These are phyloP conservation scores for Apiospora aurea DNA, from an alignment of 2,329 filamentous ascomycete genomes.

Conservation along the genomic window DNA sequence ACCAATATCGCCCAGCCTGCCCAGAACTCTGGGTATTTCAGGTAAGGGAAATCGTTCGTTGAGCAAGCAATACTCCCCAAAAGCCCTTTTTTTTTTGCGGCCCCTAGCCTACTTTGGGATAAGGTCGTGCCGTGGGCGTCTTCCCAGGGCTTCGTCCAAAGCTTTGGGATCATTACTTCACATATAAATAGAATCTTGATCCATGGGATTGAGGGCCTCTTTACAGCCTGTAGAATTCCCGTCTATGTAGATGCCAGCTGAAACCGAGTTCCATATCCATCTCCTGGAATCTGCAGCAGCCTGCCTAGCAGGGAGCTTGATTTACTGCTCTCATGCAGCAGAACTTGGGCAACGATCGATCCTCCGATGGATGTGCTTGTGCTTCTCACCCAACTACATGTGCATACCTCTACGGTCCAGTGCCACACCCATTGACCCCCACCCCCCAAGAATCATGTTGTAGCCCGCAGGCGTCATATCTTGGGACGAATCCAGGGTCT, in stretches of 20 bases:
- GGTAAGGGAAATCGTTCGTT: not conserved
- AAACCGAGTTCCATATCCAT: not conserved
- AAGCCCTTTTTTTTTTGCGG: not conserved
- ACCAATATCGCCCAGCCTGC: not conserved
- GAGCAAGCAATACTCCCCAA: not conserved
- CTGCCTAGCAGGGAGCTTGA: not conserved
- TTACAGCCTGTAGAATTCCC: not conserved
- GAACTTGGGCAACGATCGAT: not conserved
- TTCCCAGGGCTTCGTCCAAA: not conserved
- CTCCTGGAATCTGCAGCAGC: not conserved
- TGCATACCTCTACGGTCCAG: not conserved
- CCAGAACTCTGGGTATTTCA: not conserved
- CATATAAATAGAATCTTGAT: conserved; percentile 13
- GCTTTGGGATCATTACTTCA: not conserved
- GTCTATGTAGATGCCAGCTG: not conserved
- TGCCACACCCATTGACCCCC: conserved; percentile 4
- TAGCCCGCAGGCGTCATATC: not conserved
- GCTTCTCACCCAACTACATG: not conserved
- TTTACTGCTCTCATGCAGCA: not conserved
- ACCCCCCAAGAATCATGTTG: not conserved
- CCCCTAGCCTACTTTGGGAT: not conserved
- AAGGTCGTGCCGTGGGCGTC: not conserved
- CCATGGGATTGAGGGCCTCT: not conserved
- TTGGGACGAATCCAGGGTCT: conserved; percentile 12
- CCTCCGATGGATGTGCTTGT: not conserved